Evolutionary conservation across 2,329 filamentous ascomycete species (phyloP), one percentile per base, ranked within the genome.

Genomic region (Sporothrix curviconia): DNA sequence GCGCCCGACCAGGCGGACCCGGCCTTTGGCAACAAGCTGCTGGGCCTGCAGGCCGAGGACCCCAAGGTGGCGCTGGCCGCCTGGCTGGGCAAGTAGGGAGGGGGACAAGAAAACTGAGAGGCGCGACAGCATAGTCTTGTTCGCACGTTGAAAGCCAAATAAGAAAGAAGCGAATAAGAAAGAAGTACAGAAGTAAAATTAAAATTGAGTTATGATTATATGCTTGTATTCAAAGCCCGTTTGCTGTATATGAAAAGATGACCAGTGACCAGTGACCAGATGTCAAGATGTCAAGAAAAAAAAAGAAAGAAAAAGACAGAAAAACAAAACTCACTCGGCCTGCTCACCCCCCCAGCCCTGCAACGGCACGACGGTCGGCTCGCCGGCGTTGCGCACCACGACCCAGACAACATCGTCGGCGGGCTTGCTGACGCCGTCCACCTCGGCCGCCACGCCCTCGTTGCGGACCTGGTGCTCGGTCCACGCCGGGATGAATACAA

Each of bases 401-500:
- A 87, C 78, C 82, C 85, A 87, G 37, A 83, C 78, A 2, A 86
- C 82, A 32, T 80, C 77, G 1, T 28, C 68, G 47, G 84, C 80
- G 1, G n/a, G n/a, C n/a, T n/a, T n/a, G n/a, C n/a, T n/a, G n/a
- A n/a, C n/a, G n/a, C n/a, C n/a, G n/a, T n/a, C n/a, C n/a, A n/a
- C n/a, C n/a, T n/a, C n/a, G n/a, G 78, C 78, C 39, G 68, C 68
- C 43, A 84, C 81, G 1, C 78, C 78, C 37, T 87, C 80, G 64
- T 90, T 90, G 19, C 84, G 73, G 55, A 85, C 78, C 67, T 89
- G 85, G 69, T 90, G 85, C 67, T 90, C 85, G 0, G 82, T 81
- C 76, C 79, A 88, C 0, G 85, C 80, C 0, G 86, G 86, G 12
- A 90, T 79, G 56, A 88, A 76, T 3, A 84, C 85, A 68, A 87